These are phyloP conservation scores for Phycomyces blakesleeanus DNA, from an alignment of 192 early-diverging fungal species.

Conservation along the genomic window DNA sequence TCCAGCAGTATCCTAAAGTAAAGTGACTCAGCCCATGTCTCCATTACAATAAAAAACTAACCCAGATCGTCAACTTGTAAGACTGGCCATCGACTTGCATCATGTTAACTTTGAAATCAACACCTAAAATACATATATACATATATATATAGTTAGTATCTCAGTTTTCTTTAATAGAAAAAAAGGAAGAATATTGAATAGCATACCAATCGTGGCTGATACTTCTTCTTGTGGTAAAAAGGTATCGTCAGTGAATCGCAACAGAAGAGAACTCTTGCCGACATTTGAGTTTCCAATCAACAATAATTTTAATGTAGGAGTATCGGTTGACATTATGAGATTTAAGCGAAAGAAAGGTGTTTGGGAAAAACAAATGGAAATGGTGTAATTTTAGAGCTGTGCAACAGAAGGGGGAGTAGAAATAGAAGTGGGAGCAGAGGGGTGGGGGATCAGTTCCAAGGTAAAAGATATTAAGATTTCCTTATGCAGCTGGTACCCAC, in stretches of 20 bases:
- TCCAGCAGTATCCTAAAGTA: constrained; percentile 90
- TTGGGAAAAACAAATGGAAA: constrained; percentile 9
- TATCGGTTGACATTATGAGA: constrained; percentile 2
- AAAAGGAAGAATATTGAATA: neutral
- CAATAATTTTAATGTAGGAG: constrained; percentile 87
- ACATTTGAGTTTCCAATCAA: constrained; percentile 95
- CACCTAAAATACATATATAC: constrained; percentile 53
- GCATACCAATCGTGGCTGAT: constrained; percentile 77
- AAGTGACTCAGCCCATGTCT: neutral
- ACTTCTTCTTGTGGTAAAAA: constrained; percentile 92
- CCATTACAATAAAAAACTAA: constrained; percentile 22
- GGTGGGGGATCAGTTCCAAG: neutral
- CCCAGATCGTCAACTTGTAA: constrained; percentile 98
- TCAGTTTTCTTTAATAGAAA: too few relatives aligned
- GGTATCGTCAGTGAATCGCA: constrained; percentile 92
- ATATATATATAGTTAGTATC: too few relatives aligned
- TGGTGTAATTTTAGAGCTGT: neutral
- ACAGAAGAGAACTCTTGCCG: constrained; percentile 89
- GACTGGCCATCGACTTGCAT: constrained; percentile 76
- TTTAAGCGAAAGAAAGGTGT: neutral
- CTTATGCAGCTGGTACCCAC: too few relatives aligned
- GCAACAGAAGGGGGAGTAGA: neutral
- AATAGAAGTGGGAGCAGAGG: neutral
- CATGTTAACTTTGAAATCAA: constrained; percentile 97
- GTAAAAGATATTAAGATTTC: neutral